These are phyloP conservation scores for Pugionium dolabratum DNA, from an alignment of 345 rosid genomes.

Conservation along the genomic window DNA sequence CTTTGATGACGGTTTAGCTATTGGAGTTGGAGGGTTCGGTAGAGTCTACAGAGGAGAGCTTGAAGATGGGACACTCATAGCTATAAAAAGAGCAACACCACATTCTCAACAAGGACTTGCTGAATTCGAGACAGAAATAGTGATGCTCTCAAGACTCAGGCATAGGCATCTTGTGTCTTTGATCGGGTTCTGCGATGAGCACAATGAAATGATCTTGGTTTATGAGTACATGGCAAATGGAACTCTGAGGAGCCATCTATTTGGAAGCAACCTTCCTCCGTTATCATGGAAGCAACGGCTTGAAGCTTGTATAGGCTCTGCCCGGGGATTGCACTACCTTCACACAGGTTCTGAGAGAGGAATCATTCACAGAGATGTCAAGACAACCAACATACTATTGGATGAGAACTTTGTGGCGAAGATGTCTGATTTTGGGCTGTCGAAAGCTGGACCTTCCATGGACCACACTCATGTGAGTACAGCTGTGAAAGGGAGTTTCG, in stretches of 20 bases:
- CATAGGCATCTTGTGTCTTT: constrained; percentile 86
- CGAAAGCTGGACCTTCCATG: constrained; percentile 81
- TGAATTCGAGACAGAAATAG: constrained; percentile 88
- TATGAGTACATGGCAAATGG: constrained; percentile 94
- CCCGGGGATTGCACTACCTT: constrained; percentile 88
- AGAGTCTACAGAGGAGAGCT: constrained; percentile 82
- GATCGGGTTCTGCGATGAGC: constrained; percentile 89
- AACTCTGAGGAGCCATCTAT: constrained; percentile 80
- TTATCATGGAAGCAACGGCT: constrained; percentile 83
- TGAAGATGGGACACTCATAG: constrained; percentile 68
- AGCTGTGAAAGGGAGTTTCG: constrained; percentile 92
- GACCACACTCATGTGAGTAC: constrained; percentile 94
- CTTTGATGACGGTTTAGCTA: constrained; percentile 74
- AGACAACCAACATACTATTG: constrained; percentile 81
- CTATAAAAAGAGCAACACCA: constrained; percentile 89
- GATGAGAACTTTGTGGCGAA: constrained; percentile 79
- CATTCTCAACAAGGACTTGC: constrained; percentile 88
- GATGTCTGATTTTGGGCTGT: constrained; percentile 91
- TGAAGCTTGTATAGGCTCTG: constrained; percentile 82
- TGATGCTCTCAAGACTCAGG: constrained; percentile 85
- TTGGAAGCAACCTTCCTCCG: constrained; percentile 68
- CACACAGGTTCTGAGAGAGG: constrained; percentile 88
- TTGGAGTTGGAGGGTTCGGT: constrained; percentile 89
- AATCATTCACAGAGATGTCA: constrained; percentile 87
- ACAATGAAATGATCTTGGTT: constrained; percentile 89